phyloP scores from a whole-genome alignment of 23 red algal species.

The Gracilariopsis chorda region DNA sequence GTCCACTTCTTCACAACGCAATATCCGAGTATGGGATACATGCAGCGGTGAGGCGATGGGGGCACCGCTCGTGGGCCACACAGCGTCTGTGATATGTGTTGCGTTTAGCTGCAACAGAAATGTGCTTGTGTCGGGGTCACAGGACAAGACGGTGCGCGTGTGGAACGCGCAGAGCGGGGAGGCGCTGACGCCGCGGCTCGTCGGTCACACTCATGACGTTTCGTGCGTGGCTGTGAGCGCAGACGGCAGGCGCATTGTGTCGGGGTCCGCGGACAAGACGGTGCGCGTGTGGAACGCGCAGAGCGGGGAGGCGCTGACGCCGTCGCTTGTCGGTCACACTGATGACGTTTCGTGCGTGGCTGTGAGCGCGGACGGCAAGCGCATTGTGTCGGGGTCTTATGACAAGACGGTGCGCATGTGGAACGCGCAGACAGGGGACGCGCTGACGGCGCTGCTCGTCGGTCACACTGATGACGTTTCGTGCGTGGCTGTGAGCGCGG shows the following conservation, averaged over 20 bases:
- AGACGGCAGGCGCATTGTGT: not conserved
- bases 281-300: not conserved
- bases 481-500: too few species aligned
- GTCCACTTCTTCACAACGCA: not conserved
- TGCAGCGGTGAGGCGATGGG: not conserved
- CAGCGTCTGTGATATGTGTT: not conserved
- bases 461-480: not conserved
- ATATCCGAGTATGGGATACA: not conserved
- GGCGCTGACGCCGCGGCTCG: not conserved
- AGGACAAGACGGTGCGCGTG: not conserved
- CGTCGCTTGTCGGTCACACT: not conserved
- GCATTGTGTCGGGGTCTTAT: not conserved
- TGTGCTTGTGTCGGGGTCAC: not conserved
- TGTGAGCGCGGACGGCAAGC: not conserved
- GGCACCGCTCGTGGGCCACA: not conserved
- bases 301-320: not conserved
- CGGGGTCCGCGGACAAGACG: constrained; percentile 1
- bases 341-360: not conserved
- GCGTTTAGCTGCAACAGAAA: not conserved
- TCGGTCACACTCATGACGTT: not conserved
- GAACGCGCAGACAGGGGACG: not conserved
- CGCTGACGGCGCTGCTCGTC: not conserved
- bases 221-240: not conserved
- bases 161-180: not conserved
- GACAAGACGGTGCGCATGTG: not conserved